Base-by-base conservation (phyloP, 2,329 filamentous ascomycete genomes). In the Aquanectria penicillioides region DNA sequence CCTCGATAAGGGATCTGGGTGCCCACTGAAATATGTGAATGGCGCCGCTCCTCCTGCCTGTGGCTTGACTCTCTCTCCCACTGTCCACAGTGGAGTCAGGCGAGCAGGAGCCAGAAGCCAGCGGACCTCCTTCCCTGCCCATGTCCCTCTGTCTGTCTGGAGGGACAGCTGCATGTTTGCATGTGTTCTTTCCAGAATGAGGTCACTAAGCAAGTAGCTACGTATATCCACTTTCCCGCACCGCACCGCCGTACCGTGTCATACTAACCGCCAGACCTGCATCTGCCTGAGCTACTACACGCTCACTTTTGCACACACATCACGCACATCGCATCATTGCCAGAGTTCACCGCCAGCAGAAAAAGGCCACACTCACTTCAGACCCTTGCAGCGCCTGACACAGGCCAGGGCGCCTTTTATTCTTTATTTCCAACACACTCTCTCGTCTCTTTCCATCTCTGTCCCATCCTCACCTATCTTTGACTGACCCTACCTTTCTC, bases 121-220 rank as follows among this genome's bases (percentile, higher is more conserved):
- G 41, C 37, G 25, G 36, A 40, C 34, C 15, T 23, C 23, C 33
- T 26, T 40, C 43, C 43, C 43, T 41, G 43, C 36, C 43, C 43
- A 20, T 26, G 34, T 15, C 38, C 40, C 28, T 25, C n/a, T 20
- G 31, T 34, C 52, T 20, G 26, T 33, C 43, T 26, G 36, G 52
- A 26, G 23, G 29, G 38, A 29, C n/a, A 51, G 54, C 47, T 57
- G 54, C 47, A 36, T 23, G 26, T 50, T 41, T 26, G 47, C 38
- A 57, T 40, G 46, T 38, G 38, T 38, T 38, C 38, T 49, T 57
- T 38, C 47, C 31, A 31, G 38, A 23, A 52, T 52, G 55, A 52
- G 47, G 47, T 57, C 55, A 57, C 54, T 47, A 34, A 29, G 38
- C 31, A 33, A 47, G 26, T 20, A 55, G 50, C 34, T 57, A 29